A percentile compares a stretch with the other conserved stretches of the same genome.
phyloP scores from a whole-genome alignment of 2,329 filamentous ascomycete genomes.

The Claviceps sp. region DNA sequence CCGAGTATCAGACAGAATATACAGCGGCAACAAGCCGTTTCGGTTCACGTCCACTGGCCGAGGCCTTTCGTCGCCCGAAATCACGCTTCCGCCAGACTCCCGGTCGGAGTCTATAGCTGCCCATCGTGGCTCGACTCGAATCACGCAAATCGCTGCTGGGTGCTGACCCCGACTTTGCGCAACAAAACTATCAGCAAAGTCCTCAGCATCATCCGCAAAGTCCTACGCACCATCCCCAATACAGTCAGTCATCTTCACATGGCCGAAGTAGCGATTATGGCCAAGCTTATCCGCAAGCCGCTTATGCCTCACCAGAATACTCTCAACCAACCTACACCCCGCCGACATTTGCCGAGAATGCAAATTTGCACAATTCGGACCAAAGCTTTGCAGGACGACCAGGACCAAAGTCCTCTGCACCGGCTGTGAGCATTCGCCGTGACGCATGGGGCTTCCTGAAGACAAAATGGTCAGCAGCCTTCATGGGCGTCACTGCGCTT shows the following conservation, averaged over 20 bases:
- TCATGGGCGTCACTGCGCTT: conserved; percentile 57
- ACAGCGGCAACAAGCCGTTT: not conserved
- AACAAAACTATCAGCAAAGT: conserved; percentile 15
- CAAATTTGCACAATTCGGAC: conserved; percentile 18
- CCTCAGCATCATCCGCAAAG: conserved; percentile 13
- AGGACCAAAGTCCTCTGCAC: conserved; percentile 20
- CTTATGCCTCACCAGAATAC: conserved; percentile 18
- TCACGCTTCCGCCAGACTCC: conserved; percentile 16
- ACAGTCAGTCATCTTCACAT: conserved; percentile 11
- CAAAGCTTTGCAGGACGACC: conserved; percentile 25
- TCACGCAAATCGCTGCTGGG: conserved; percentile 27
- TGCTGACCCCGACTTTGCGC: conserved; percentile 24
- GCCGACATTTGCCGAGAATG: conserved; percentile 16
- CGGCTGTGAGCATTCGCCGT: conserved; percentile 18
- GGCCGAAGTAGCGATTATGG: conserved; percentile 15
- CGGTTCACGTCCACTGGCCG: not conserved
- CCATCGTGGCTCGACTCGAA: conserved; percentile 27
- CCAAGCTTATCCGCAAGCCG: conserved; percentile 20
- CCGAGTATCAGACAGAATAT: not conserved
- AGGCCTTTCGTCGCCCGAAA: not conserved
- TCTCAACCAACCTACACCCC: conserved; percentile 13
- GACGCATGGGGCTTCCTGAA: conserved; percentile 57
- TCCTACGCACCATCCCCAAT: conserved; percentile 12
- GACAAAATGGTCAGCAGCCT: conserved; percentile 78
- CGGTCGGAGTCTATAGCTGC: conserved; percentile 21